These are phyloP conservation scores for Crithidia fasciculata DNA, from an alignment of 208 protist genomes.

Conservation along the genomic window DNA sequence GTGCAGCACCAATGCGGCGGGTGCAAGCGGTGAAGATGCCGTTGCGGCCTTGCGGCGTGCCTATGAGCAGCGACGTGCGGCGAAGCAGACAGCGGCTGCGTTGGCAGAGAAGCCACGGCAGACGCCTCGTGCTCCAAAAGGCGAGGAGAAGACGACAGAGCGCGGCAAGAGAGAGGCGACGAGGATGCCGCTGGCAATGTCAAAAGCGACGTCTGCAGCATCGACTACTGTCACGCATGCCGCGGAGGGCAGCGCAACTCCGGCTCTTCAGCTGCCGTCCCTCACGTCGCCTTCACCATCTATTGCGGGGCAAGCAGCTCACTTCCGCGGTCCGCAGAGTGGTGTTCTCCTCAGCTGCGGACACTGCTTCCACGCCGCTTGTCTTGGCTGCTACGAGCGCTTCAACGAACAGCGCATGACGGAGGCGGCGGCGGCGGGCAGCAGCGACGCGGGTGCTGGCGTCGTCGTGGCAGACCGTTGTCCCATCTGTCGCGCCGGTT, in stretches of 20 bases:
- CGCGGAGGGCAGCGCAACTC: too few relatives aligned
- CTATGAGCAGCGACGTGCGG: slow-evolving; percentile 22
- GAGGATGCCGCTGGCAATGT: background rate
- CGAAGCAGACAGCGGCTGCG: background rate
- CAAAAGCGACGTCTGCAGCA: background rate
- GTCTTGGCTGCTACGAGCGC: slow-evolving; percentile 75
- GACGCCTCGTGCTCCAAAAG: background rate
- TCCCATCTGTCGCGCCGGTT: slow-evolving; percentile 81
- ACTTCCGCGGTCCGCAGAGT: background rate
- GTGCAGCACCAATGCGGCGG: background rate
- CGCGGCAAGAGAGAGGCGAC: background rate
- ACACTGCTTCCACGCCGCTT: slow-evolving; percentile 81
- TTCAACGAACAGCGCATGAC: slow-evolving; percentile 61
- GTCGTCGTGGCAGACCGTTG: slow-evolving; percentile 44
- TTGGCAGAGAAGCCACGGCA: too few relatives aligned
- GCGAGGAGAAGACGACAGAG: background rate
- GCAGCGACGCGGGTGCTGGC: background rate
- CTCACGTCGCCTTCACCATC: background rate
- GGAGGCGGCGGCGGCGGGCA: slow-evolving; percentile 6
- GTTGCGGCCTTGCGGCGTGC: slow-evolving; percentile 23
- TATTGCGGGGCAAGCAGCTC: background rate
- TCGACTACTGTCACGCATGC: too few relatives aligned
- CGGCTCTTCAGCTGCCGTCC: background rate
- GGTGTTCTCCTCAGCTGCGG: slow-evolving; percentile 86
- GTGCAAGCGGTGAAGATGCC: background rate